phyloP scores from a whole-genome alignment of 768 basidiomycete genomes.

The Ramaria sp. region DNA sequence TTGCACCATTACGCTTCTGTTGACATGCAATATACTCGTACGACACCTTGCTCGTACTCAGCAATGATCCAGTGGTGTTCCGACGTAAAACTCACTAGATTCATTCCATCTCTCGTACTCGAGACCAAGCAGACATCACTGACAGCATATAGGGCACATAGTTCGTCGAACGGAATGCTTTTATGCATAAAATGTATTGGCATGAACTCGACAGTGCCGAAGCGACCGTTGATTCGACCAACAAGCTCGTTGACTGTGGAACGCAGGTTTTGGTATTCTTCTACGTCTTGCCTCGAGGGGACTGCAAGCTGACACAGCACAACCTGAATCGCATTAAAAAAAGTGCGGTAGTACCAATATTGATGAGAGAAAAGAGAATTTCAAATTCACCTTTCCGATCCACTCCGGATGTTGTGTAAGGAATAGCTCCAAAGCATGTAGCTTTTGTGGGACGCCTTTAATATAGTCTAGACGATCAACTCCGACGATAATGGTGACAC shows the following conservation, averaged over 20 bases:
- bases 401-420: conserved; percentile 96
- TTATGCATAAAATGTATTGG: conserved; percentile 99
- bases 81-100: conserved; percentile 52
- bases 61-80: not conserved
- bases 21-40: conserved; percentile 99
- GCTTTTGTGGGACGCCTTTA: conserved; percentile 98
- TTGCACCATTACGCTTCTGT: conserved; percentile 82
- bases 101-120: conserved; percentile 97
- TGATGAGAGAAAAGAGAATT: not conserved
- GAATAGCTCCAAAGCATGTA: conserved; percentile 95
- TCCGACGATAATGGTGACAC: conserved; percentile 95
- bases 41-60: conserved; percentile 55
- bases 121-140: conserved; percentile 95
- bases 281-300: conserved; percentile 95
- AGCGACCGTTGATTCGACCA: conserved; percentile 95
- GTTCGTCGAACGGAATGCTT: conserved; percentile 82
- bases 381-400: conserved; percentile 78
- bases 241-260: conserved; percentile 96
- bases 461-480: conserved; percentile 99
- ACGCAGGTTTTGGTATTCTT: conserved; percentile 97
- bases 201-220: conserved; percentile 99
- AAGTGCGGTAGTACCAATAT: not conserved
- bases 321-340: conserved; percentile 37
- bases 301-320: conserved; percentile 96
- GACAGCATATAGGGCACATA: conserved; percentile 95